Conservation (phyloP, 352 stramenopile genomes). For the Pythium aquatile region DNA sequence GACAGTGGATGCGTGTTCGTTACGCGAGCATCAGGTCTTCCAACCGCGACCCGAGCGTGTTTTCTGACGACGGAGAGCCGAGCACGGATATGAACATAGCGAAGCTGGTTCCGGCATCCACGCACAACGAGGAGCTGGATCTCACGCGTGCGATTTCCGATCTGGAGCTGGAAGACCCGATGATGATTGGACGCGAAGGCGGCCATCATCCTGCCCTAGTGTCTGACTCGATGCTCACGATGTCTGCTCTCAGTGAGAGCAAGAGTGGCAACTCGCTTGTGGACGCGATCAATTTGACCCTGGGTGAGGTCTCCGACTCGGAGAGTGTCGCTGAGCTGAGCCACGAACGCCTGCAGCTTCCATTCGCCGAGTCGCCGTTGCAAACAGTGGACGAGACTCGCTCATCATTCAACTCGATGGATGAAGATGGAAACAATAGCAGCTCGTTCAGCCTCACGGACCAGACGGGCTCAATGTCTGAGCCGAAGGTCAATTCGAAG, state of each 20-base stretch:
- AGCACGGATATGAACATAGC: slow-evolving; percentile 26
- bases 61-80: slow-evolving; percentile 37
- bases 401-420: background rate
- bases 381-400: slow-evolving; percentile 16
- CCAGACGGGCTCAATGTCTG: background rate
- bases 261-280: slow-evolving; percentile 27
- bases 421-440: slow-evolving; percentile 4
- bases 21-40: slow-evolving; percentile 52
- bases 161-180: slow-evolving; percentile 81
- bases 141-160: slow-evolving; percentile 79
- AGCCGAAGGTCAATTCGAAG: slow-evolving; percentile 1
- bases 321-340: slow-evolving; percentile 23
- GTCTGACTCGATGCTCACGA: slow-evolving; percentile 20
- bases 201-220: slow-evolving; percentile 28
- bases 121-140: slow-evolving; percentile 75
- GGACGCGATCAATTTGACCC: slow-evolving; percentile 20
- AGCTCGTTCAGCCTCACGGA: slow-evolving; percentile 10
- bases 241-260: slow-evolving; percentile 24
- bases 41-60: slow-evolving; percentile 34
- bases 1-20: slow-evolving; percentile 78
- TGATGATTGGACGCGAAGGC: slow-evolving; percentile 66
- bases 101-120: slow-evolving; percentile 69
- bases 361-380: slow-evolving; percentile 21
- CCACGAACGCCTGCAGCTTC: slow-evolving; percentile 12
- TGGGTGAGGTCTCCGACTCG: slow-evolving; percentile 24